Evolutionary conservation across 805 yeast species (phyloP).

Genomic region (Cyberlindnera euphorbiae): DNA sequence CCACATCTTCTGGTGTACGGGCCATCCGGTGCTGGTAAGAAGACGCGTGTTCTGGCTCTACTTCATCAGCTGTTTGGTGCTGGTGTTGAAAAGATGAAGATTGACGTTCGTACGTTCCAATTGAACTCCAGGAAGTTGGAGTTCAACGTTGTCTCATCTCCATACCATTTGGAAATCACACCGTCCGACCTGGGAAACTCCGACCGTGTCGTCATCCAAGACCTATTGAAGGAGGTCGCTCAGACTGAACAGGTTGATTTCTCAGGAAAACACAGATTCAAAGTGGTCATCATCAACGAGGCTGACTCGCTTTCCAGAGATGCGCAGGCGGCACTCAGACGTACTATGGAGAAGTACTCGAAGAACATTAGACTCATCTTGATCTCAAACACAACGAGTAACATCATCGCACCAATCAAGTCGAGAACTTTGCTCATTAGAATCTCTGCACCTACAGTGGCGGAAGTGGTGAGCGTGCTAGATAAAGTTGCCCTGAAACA

Average conservation of each 20-base stretch:
- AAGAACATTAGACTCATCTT: conserved; percentile 78
- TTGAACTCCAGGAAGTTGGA: conserved; percentile 77
- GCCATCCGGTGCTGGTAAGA: conserved; percentile 96
- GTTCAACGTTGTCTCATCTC: conserved; percentile 87
- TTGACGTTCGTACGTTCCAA: conserved; percentile 81
- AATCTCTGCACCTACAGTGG: conserved; percentile 69
- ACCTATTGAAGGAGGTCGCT: conserved; percentile 87
- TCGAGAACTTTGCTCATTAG: conserved; percentile 89
- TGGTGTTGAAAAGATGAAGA: conserved; percentile 77
- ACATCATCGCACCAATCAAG: conserved; percentile 88
- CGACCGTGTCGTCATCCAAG: conserved; percentile 93
- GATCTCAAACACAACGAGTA: conserved; percentile 85
- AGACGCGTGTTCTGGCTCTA: conserved; percentile 83
- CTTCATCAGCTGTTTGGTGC: conserved; percentile 77
- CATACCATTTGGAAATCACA: conserved; percentile 88
- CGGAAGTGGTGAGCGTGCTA: conserved; percentile 57
- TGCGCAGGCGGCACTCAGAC: conserved; percentile 92
- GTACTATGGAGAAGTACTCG: conserved; percentile 95
- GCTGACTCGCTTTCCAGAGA: conserved; percentile 87
- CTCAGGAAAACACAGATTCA: conserved; percentile 52
- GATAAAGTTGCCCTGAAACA: conserved; percentile 55
- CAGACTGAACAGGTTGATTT: conserved; percentile 94
- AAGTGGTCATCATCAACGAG: conserved; percentile 83
- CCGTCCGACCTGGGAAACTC: conserved; percentile 96
- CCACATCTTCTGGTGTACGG: conserved; percentile 94